phyloP scores from a whole-genome alignment of 2,329 filamentous ascomycete genomes.

The Chaetothyriales sp. region DNA sequence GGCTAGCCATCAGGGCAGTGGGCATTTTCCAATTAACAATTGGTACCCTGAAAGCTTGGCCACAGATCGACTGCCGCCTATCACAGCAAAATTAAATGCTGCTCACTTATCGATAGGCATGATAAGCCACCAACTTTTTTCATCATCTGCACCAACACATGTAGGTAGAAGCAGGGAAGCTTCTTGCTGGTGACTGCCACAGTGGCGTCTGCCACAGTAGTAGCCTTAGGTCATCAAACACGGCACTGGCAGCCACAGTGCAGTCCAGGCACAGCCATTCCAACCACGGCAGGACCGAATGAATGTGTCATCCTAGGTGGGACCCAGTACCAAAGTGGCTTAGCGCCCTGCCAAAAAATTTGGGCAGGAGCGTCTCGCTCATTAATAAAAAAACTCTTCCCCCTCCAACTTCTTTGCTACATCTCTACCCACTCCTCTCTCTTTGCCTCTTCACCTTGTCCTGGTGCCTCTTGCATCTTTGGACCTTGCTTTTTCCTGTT shows the following conservation, averaged over 20 bases:
- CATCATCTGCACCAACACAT: no score
- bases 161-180: no score
- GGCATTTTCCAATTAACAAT: neutral
- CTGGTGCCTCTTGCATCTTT: constrained; percentile 11
- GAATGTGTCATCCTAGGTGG: neutral
- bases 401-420: constrained; percentile 3
- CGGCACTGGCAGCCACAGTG: no score
- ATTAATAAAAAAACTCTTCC: neutral
- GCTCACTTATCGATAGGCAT: no score
- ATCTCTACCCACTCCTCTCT: constrained; percentile 4
- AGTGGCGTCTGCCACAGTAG: no score
- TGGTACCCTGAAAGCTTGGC: no score
- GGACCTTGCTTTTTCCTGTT: constrained; percentile 6
- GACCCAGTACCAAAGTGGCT: neutral
- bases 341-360: constrained; percentile 1
- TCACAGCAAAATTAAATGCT: no score
- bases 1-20: neutral
- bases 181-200: no score
- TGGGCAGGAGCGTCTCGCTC: constrained; percentile 1
- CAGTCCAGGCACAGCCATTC: neutral
- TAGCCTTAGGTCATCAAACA: no score
- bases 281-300: neutral
- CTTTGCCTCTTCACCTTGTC: constrained; percentile 2
- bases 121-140: no score
- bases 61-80: no score